phyloP scores from a whole-genome alignment of 1,284 basidiomycete genomes.

The Ustilago vetiveriae region DNA sequence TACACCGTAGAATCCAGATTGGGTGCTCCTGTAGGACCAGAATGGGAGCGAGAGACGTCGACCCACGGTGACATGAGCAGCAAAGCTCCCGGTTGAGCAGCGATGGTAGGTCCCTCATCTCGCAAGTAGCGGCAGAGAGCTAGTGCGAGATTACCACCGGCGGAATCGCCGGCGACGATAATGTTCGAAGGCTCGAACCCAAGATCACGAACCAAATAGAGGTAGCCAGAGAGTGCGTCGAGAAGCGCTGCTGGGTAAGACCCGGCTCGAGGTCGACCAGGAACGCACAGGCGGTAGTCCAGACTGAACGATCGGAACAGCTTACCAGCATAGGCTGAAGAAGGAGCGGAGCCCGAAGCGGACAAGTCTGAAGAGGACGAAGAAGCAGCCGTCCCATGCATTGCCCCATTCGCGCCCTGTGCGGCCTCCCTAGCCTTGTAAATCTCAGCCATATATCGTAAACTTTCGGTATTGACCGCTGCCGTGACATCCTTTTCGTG shows the following conservation, averaged over 20 bases:
- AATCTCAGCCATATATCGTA: conserved; percentile 49
- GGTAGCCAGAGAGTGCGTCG: conserved; percentile 60
- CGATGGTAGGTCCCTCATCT: conserved; percentile 51
- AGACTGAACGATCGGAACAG: conserved; percentile 56
- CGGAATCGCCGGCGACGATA: conserved; percentile 76
- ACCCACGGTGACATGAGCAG: conserved; percentile 64
- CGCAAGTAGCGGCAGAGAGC: conserved; percentile 68
- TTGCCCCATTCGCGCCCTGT: background rate
- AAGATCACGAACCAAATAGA: conserved; percentile 55
- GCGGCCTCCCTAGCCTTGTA: conserved; percentile 26
- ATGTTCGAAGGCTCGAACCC: conserved; percentile 70
- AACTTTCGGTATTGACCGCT: conserved; percentile 51
- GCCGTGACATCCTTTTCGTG: conserved; percentile 58
- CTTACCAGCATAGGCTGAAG: conserved; percentile 25
- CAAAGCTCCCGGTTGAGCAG: conserved; percentile 40
- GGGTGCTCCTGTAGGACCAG: conserved; percentile 54
- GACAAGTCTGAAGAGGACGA: conserved; percentile 5
- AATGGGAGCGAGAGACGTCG: conserved; percentile 62
- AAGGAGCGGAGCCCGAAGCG: no score
- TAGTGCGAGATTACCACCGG: conserved; percentile 77
- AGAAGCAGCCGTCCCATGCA: background rate
- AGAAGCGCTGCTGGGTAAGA: conserved; percentile 61
- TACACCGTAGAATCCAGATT: conserved; percentile 51
- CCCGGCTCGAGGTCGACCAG: conserved; percentile 45
- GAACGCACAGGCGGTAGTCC: conserved; percentile 60